Evolutionary conservation across 1,284 basidiomycete genomes (phyloP).

Genomic region (Naganishia cerealis): DNA sequence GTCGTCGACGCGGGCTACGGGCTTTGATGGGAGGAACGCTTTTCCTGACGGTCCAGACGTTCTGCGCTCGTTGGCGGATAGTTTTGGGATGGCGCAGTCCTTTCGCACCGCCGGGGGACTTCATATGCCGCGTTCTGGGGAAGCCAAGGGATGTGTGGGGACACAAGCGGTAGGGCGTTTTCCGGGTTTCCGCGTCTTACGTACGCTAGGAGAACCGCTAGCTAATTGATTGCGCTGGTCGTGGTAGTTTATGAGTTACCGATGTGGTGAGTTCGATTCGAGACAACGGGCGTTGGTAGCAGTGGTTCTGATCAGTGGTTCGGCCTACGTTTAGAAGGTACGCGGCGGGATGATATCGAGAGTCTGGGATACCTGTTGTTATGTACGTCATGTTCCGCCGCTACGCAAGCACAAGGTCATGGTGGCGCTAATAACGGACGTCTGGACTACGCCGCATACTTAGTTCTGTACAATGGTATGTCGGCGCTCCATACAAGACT

Average conservation of each 20-base stretch:
- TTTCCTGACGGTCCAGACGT: too few species aligned
- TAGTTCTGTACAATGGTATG: constrained; percentile 26
- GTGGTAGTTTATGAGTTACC: constrained; percentile 33
- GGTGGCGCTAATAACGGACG: background rate
- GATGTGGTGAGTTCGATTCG: constrained; percentile 22
- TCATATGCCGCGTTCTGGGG: constrained; percentile 20
- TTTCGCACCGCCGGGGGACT: constrained; percentile 10
- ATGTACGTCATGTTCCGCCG: constrained; percentile 17
- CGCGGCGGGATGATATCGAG: constrained; percentile 33
- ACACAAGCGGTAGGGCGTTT: constrained; percentile 31
- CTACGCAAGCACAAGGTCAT: background rate
- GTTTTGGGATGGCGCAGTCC: constrained; percentile 33
- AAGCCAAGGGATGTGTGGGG: constrained; percentile 25
- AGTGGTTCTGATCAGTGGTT: background rate
- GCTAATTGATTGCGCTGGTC: background rate
- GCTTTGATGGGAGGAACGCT: too few species aligned
- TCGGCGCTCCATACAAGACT: background rate
- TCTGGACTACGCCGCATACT: background rate
- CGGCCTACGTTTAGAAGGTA: constrained; percentile 19
- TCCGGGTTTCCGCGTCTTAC: background rate
- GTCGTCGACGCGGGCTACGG: background rate
- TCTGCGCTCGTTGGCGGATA: constrained; percentile 1
- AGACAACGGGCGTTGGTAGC: too few species aligned
- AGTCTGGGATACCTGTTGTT: constrained; percentile 30
- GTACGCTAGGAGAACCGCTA: background rate